Evolutionary conservation across 192 early-diverging fungal species (phyloP), one percentile per base, ranked within the genome.

Genomic region (Thamnidium elegans): DNA sequence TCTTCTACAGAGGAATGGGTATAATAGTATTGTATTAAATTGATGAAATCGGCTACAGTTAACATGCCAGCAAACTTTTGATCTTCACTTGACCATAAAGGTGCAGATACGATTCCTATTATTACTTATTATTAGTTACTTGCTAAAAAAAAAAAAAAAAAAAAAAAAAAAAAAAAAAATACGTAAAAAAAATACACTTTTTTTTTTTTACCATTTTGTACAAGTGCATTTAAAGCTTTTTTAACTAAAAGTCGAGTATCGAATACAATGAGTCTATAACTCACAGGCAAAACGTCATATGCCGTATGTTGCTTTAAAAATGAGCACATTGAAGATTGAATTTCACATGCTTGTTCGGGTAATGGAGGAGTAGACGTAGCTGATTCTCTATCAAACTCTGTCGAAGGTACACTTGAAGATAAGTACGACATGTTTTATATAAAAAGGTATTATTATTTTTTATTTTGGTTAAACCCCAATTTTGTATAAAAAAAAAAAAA

Each of bases 11-110:
- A 88, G 15, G 89, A 81, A 62, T 91, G 85, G 36, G 81, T 83
- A 73, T 96, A 94, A 76, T 96, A 94, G 77, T 93, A 93, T 70
- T 92, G 85, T 30, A 98, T 92, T 66, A 98, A 75, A 71, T 94
- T 90, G 46, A 98, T 92, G 72, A 98, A 92, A 71, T 98, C 96
- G 1, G 94, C 91, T 8, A 95, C 95, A 15, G 94, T 96, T 73
- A 98, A 79, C 93, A 98, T 95, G 51, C 96, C 96, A 1, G 89
- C 88, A 70, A 94, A 97, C 72, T 82, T 82, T 54, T 92, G 88
- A 7, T 80, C 78, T 2, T 72, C 66, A 3, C 92, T 89, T 64
- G 93, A 89, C 90, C 92, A 98, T 50, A 98, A 78, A 48, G 94
- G 94, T 21, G 95, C 95, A 8, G 92, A 95, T 51, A 95, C 94